Percentiles rank a stretch among this genome's conserved stretches.
These are phyloP conservation scores for Phytopythium boreale DNA, from an alignment of 352 stramenopile genomes.

Conservation along the genomic window DNA sequence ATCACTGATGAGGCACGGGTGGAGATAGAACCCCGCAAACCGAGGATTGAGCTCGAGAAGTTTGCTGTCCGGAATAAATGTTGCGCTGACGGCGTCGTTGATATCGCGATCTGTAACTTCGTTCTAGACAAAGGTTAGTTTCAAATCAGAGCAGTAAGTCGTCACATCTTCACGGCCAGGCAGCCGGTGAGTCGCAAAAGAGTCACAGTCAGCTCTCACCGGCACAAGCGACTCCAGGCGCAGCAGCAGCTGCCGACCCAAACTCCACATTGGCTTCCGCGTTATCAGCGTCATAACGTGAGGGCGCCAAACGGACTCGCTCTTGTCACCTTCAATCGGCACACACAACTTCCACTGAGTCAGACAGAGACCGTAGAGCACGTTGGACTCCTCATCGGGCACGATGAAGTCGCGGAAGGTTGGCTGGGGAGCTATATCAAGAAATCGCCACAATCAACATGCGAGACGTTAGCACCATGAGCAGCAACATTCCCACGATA, in stretches of 20 bases:
- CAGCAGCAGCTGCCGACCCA: constrained; percentile 23
- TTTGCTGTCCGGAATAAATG: neutral
- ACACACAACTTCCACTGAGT: constrained; percentile 18
- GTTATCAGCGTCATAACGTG: constrained; percentile 18
- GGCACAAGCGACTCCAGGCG: constrained; percentile 16
- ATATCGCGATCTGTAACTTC: neutral
- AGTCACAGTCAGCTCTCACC: constrained; percentile 11
- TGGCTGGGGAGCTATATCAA: constrained; percentile 17
- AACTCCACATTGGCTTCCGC: constrained; percentile 18
- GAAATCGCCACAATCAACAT: neutral
- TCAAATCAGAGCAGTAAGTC: neutral
- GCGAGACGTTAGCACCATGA: neutral
- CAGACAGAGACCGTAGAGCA: constrained; percentile 35
- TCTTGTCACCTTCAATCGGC: neutral
- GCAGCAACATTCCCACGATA: neutral
- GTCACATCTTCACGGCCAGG: neutral
- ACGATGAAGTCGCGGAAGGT: constrained; percentile 49
- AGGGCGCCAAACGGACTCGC: constrained; percentile 4
- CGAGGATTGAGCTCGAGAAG: constrained; percentile 19
- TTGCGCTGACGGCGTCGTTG: neutral
- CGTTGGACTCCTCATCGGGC: constrained; percentile 4
- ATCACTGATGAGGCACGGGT: constrained; percentile 2
- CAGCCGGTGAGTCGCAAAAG: neutral
- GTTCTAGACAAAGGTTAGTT: neutral
- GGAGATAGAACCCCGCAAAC: constrained; percentile 39